A percentile compares a stretch with the other conserved stretches of the same genome.
These are phyloP conservation scores for Pisolithus thermaeus DNA, from an alignment of 1,284 basidiomycete species.

Conservation along the genomic window DNA sequence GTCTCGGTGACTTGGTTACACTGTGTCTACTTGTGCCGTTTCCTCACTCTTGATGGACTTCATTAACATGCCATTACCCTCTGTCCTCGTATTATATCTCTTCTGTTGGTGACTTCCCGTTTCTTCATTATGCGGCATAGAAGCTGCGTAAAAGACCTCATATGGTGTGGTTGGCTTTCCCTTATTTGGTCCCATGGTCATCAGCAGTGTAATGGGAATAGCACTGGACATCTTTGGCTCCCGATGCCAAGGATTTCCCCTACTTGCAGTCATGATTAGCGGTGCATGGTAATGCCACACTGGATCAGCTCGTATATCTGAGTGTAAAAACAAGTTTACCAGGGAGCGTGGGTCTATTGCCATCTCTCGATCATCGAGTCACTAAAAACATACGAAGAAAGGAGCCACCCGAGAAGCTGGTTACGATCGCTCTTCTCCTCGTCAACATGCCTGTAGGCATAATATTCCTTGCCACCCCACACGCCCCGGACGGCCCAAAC, in stretches of 20 bases:
- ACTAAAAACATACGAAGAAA: slow-evolving; percentile 32
- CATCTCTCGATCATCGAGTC: slow-evolving; percentile 86
- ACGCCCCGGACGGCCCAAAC: slow-evolving; percentile 68
- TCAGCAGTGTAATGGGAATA: slow-evolving; percentile 87
- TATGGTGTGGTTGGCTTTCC: slow-evolving; percentile 86
- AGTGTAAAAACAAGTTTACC: slow-evolving; percentile 54
- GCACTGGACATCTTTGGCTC: slow-evolving; percentile 88
- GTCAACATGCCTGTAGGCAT: slow-evolving; percentile 76
- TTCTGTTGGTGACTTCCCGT: slow-evolving; percentile 51
- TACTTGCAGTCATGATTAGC: slow-evolving; percentile 86
- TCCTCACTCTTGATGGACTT: slow-evolving; percentile 61
- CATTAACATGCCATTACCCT: slow-evolving; percentile 61
- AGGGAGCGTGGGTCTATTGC: slow-evolving; percentile 86
- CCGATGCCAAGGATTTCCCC: slow-evolving; percentile 81
- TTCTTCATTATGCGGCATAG: slow-evolving; percentile 59
- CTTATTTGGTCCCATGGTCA: slow-evolving; percentile 87
- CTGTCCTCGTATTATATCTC: slow-evolving; percentile 55
- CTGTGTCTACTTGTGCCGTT: slow-evolving; percentile 71
- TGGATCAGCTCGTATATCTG: neutral
- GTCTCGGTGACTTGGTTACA: slow-evolving; percentile 89
- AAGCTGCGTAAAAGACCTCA: slow-evolving; percentile 59
- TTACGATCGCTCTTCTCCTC: slow-evolving; percentile 62
- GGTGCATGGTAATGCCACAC: slow-evolving; percentile 39
- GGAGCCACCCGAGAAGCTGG: slow-evolving; percentile 44
- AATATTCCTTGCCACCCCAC: slow-evolving; percentile 66